Percentiles rank a stretch among this genome's conserved stretches.
These are phyloP conservation scores for Dentipellis fragilis DNA, from an alignment of 768 basidiomycete species.

Conservation along the genomic window DNA sequence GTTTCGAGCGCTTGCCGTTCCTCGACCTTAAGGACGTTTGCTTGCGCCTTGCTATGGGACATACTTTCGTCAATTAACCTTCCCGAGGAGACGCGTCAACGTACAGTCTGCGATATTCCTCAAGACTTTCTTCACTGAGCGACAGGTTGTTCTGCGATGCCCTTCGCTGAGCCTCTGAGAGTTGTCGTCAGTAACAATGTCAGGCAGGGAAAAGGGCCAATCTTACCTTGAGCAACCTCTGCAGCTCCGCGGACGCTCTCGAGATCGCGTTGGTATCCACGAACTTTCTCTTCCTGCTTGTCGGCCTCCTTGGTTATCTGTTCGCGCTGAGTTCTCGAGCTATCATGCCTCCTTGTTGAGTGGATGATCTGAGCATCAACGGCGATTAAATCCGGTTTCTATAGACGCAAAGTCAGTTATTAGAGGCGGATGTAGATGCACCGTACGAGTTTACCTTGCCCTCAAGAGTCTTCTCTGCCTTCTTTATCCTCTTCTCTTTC, in stretches of 20 bases:
- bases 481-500: slow-evolving; percentile 83
- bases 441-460: slow-evolving; percentile 48
- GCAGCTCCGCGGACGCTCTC: slow-evolving; percentile 56
- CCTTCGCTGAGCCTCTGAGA: slow-evolving; percentile 61
- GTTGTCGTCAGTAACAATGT: slow-evolving; percentile 6
- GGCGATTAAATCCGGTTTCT: slow-evolving; percentile 81
- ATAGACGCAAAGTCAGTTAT: background rate
- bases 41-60: slow-evolving; percentile 57
- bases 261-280: slow-evolving; percentile 54
- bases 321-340: slow-evolving; percentile 52
- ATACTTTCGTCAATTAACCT: background rate
- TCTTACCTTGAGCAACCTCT: slow-evolving; percentile 81
- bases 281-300: slow-evolving; percentile 41
- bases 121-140: slow-evolving; percentile 73
- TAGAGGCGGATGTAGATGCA: background rate
- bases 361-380: slow-evolving; percentile 86
- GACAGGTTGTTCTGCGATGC: slow-evolving; percentile 68
- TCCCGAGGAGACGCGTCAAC: slow-evolving; percentile 16
- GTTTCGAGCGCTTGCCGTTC: slow-evolving; percentile 84
- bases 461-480: slow-evolving; percentile 82
- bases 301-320: slow-evolving; percentile 53
- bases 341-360: slow-evolving; percentile 65
- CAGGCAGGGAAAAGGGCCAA: slow-evolving; percentile 20
- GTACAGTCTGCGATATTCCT: slow-evolving; percentile 79
- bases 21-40: slow-evolving; percentile 70